phyloP scores from a whole-genome alignment of 352 stramenopile species.

The Pythium coloratum region DNA sequence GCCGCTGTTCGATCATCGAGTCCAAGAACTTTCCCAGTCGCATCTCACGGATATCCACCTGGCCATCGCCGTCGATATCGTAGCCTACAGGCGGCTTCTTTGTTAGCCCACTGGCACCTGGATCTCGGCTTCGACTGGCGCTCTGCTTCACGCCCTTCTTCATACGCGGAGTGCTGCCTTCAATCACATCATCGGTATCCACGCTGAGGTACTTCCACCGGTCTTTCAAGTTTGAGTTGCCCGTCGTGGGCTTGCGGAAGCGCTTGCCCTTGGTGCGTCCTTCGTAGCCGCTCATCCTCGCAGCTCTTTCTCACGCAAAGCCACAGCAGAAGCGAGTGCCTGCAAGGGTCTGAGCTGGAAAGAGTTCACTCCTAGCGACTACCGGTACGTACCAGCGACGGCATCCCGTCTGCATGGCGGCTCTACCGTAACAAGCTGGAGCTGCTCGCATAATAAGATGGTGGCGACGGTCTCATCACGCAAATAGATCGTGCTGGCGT shows the following conservation, averaged over 20 bases:
- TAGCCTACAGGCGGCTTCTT: slow-evolving; percentile 32
- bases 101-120: background rate
- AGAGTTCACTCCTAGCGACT: too few relatives aligned
- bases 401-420: too few relatives aligned
- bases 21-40: slow-evolving; percentile 65
- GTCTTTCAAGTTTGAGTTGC: slow-evolving; percentile 49
- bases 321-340: background rate
- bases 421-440: too few relatives aligned
- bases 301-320: background rate
- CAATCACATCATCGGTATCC: slow-evolving; percentile 45
- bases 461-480: too few relatives aligned
- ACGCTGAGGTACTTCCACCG: slow-evolving; percentile 57
- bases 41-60: slow-evolving; percentile 70
- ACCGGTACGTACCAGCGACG: too few relatives aligned
- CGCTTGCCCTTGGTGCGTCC: slow-evolving; percentile 53
- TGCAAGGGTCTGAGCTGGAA: background rate
- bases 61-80: slow-evolving; percentile 66
- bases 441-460: too few relatives aligned
- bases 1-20: slow-evolving; percentile 44
- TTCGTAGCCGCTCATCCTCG: slow-evolving; percentile 30
- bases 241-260: slow-evolving; percentile 49
- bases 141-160: slow-evolving; percentile 12
- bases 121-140: background rate
- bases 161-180: slow-evolving; percentile 21
- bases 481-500: background rate